phyloP scores from a whole-genome alignment of 805 yeast genomes.

The Saccharomycopsis sp. region DNA sequence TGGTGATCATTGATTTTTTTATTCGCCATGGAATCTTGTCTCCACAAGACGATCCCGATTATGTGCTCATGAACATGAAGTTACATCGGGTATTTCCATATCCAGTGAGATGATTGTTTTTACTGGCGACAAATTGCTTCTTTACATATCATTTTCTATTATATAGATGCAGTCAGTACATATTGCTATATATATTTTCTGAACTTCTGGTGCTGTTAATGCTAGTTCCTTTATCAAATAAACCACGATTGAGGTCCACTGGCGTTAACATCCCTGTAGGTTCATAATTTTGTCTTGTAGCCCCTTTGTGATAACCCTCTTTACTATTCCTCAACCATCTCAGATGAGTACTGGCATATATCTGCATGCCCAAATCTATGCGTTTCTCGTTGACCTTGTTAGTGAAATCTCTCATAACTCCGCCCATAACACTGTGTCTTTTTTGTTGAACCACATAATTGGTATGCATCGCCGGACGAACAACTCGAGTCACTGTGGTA shows the following conservation, averaged over 20 bases:
- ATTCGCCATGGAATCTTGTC: conserved; percentile 76
- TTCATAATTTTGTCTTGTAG: no score
- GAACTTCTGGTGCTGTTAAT: no score
- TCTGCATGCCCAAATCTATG: conserved; percentile 1
- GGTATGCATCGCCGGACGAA: background rate
- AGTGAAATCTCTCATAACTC: background rate
- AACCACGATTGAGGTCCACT: no score
- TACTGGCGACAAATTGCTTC: no score
- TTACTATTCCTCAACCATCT: background rate
- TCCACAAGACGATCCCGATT: conserved; percentile 60
- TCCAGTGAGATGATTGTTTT: conserved; percentile 41
- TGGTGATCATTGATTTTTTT: conserved; percentile 74
- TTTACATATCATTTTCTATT: no score
- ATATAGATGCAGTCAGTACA: no score
- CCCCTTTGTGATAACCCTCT: background rate
- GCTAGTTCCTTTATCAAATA: no score
- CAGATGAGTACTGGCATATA: background rate
- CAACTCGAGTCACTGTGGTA: background rate
- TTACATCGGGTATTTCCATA: conserved; percentile 69
- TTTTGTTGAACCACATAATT: background rate
- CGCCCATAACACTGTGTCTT: background rate
- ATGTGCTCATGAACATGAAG: conserved; percentile 48
- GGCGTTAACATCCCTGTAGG: no score
- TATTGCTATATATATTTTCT: no score
- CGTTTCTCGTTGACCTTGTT: background rate